These are phyloP conservation scores for Hansfordia pulvinata DNA, from an alignment of 2,329 filamentous ascomycete genomes.

Conservation along the genomic window DNA sequence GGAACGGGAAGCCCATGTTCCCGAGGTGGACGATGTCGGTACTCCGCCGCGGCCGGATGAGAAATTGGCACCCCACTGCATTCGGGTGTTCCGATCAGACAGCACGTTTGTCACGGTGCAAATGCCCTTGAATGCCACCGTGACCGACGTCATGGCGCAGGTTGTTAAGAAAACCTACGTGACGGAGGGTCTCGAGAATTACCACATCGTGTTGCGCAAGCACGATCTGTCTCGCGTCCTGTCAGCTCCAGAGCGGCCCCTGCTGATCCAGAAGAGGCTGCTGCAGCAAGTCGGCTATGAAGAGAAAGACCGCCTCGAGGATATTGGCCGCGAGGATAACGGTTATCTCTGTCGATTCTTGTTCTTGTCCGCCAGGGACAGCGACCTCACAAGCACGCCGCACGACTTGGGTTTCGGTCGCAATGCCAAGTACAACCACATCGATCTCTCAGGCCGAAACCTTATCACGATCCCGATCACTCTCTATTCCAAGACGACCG, in stretches of 20 bases:
- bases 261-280: conserved; percentile 83
- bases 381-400: conserved; percentile 58
- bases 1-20: conserved; percentile 41
- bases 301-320: conserved; percentile 74
- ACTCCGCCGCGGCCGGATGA: conserved; percentile 59
- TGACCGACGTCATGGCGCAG: conserved; percentile 76
- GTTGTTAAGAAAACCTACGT: conserved; percentile 91
- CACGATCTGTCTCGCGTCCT: conserved; percentile 81
- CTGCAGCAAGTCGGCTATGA: conserved; percentile 88
- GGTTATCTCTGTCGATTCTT: conserved; percentile 94
- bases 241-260: conserved; percentile 62
- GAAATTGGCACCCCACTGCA: conserved; percentile 69
- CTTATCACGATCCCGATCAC: conserved; percentile 90
- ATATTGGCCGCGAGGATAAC: conserved; percentile 91
- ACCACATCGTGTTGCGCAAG: conserved; percentile 89
- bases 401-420: conserved; percentile 74
- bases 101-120: conserved; percentile 90
- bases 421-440: conserved; percentile 82
- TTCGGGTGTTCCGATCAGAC: conserved; percentile 88
- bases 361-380: conserved; percentile 81
- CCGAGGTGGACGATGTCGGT: conserved; percentile 55
- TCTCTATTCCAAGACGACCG: conserved; percentile 77
- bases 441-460: conserved; percentile 82
- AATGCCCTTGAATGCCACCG: conserved; percentile 69
- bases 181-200: conserved; percentile 81